Evolutionary conservation across 2,329 filamentous ascomycete genomes (phyloP), one percentile per base, ranked within the genome.

Genomic region (Xylaria sp.): DNA sequence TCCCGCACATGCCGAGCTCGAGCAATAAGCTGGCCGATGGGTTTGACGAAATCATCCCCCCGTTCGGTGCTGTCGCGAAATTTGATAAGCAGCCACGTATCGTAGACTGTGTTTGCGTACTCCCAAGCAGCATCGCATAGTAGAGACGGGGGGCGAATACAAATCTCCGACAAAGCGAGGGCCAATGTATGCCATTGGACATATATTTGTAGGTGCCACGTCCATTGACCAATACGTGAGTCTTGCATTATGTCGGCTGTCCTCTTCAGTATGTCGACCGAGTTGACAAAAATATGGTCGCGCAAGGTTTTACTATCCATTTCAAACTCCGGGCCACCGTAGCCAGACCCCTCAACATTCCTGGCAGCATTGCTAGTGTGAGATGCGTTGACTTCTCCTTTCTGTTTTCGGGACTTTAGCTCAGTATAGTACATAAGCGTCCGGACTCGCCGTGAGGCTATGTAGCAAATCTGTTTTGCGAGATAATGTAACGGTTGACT

Each of bases 131-230:
- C 57, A 40, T 71, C 70, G 23, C 70, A 72, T 59, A 62, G 57
- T 6, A 61, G 60, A 48, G 65, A 72, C 9, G 70, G 70, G 8
- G 70, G 70, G 8, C 70, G 69, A 13, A 66, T 62, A 55, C 70
- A 72, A 29, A 72, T 68, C 58, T 72, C 70, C 25, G 63, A 71
- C 10, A 71, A 25, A 27, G 66, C 61, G 42, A 72, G 54, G 29
- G 68, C 70, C 55, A 72, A 21, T 32, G 55, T 65, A 27, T 71
- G 69, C 70, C 70, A 72, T 29, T 72, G 70, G 29, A 72, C 48
- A 53, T 71, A 71, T 3, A 47, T 71, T 40, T 66, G 53, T 18
- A 69, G 66, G 23, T 71, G 65, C 70, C 70, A 72, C 18, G 50
- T 40, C 63, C 66, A 72, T 40, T 47, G 69, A 4, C 59, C 29